These are phyloP conservation scores for Candida chilensis DNA, from an alignment of 805 yeast genomes.

Conservation along the genomic window DNA sequence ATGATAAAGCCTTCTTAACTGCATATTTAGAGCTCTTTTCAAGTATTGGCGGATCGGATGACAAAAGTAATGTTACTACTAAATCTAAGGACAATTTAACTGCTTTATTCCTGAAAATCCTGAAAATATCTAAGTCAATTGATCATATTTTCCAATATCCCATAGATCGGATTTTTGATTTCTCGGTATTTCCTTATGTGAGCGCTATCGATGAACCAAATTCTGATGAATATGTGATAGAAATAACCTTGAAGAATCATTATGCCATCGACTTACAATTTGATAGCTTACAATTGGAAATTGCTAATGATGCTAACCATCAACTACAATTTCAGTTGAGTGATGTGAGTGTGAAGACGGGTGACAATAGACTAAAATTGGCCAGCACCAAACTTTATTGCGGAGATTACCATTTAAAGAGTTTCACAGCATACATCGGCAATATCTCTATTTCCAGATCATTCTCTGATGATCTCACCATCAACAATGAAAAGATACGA, in stretches of 20 bases:
- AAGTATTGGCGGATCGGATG: slow-evolving; percentile 6
- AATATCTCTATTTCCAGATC: slow-evolving; percentile 12
- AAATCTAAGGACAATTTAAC: background rate
- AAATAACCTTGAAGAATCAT: slow-evolving; percentile 12
- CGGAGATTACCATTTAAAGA: slow-evolving; percentile 20
- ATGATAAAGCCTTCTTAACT: slow-evolving; percentile 17
- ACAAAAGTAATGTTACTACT: no score
- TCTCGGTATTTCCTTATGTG: slow-evolving; percentile 14
- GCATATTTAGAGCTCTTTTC: slow-evolving; percentile 32
- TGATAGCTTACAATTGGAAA: slow-evolving; percentile 9
- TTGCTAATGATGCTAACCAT: slow-evolving; percentile 7
- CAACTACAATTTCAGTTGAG: background rate
- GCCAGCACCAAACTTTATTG: slow-evolving; percentile 14
- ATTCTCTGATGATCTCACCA: slow-evolving; percentile 3
- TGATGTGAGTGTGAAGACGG: slow-evolving; percentile 3
- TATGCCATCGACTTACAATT: slow-evolving; percentile 14
- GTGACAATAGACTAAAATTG: slow-evolving; percentile 10
- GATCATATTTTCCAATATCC: slow-evolving; percentile 5
- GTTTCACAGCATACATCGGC: slow-evolving; percentile 12
- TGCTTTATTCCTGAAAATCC: background rate
- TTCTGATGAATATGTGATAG: slow-evolving; percentile 14
- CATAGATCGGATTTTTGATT: slow-evolving; percentile 14
- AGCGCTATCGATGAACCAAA: slow-evolving; percentile 6
- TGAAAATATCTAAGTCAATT: background rate
- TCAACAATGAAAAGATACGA: slow-evolving; percentile 4